Base-by-base conservation (phyloP, 306 rosid species). In the Styphnolobium japonicum region DNA sequence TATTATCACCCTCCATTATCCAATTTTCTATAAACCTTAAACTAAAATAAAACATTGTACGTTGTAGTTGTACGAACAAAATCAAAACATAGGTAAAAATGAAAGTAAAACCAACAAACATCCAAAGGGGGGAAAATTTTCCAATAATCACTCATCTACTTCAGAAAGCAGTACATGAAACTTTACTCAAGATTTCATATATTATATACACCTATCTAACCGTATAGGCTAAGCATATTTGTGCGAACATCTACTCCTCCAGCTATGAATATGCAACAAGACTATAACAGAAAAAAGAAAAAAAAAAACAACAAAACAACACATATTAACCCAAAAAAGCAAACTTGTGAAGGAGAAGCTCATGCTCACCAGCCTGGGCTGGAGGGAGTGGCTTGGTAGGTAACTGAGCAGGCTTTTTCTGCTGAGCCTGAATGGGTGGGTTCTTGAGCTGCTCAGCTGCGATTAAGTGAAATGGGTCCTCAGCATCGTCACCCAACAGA, bases 311-410 rank as follows among this genome's bases (percentile, higher is more conserved):
- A 14, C 0, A 57, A 57, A 55, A 11, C 0, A 57, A 57, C n/a
- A 22, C 39, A 60, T 58, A 58, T 5, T n/a, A 46, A 18, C 45
- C 4, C 16, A 14, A 57, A 0, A 1, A 39, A 4, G 14, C 22
- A 19, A 12, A 4, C 8, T 10, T 45, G 16, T 1, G 6, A 40
- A 7, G 5, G 10, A 23, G 43, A 16, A 36, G 10, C 3, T 3
- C 7, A 49, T 2, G 10, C 89, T 85, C 40, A 87, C 93, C 90
- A 74, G 93, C 87, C 85, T 87, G 89, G 22, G 89, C 75, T 15
- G 91, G 93, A 53, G 93, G 93, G 8, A 80, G 71, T 2, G 93
- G 93, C 89, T 89, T 89, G 79, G 89, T 79, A 2, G 93, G 93
- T 1, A 89, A 82, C 80, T 85, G 87, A 6, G 89, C 91, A 2